Conservation (phyloP, 1,139 yeast species). For the Kurtzmaniella quercitrusa region DNA sequence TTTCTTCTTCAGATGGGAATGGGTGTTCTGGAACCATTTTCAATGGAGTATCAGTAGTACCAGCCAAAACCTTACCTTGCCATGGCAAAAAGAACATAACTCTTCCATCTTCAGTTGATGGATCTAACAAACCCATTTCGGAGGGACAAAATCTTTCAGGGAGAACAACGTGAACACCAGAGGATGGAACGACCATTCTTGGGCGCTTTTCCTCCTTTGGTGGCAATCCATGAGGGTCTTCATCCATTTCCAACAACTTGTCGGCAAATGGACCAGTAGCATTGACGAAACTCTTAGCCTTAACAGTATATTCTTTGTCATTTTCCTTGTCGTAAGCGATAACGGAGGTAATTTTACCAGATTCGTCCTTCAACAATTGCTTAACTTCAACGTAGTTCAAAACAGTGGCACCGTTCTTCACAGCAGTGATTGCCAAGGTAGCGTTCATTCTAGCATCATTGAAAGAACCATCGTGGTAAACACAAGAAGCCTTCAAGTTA, state of each 20-base stretch:
- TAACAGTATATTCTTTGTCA: conserved; percentile 54
- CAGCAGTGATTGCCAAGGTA: conserved; percentile 80
- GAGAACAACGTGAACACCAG: conserved; percentile 89
- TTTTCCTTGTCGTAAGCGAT: conserved; percentile 73
- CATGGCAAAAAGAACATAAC: conserved; percentile 97
- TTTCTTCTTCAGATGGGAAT: conserved; percentile 83
- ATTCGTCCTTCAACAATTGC: conserved; percentile 62
- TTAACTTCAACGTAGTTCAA: conserved; percentile 82
- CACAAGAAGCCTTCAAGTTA: conserved; percentile 83
- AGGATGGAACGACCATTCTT: conserved; percentile 88
- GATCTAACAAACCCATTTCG: conserved; percentile 86
- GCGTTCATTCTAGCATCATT: conserved; percentile 91
- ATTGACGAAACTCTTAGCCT: conserved; percentile 75
- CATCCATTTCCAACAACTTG: conserved; percentile 80
- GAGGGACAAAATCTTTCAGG: conserved; percentile 92
- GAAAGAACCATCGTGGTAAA: conserved; percentile 93
- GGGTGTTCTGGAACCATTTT: conserved; percentile 79
- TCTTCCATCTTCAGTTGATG: conserved; percentile 91
- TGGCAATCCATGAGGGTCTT: conserved; percentile 61
- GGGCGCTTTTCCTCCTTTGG: conserved; percentile 47
- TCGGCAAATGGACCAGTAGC: conserved; percentile 97
- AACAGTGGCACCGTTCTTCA: conserved; percentile 84
- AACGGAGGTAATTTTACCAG: conserved; percentile 68
- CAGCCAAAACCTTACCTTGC: conserved; percentile 96
- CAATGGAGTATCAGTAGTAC: conserved; percentile 88